Base-by-base conservation (phyloP, 2,329 filamentous ascomycete species). In the Fusarium acutatum region DNA sequence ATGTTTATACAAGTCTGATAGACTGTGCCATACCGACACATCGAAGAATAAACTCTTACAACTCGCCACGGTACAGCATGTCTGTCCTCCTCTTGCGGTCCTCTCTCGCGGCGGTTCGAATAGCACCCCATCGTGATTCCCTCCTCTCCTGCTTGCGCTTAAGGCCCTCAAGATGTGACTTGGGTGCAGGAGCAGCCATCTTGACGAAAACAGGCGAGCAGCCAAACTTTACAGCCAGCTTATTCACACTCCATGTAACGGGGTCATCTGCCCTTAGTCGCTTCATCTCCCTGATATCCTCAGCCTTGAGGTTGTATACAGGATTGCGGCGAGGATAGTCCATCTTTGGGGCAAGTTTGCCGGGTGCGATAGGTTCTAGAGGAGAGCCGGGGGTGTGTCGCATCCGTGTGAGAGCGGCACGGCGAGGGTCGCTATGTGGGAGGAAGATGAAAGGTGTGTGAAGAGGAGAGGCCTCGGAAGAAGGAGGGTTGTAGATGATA, bases 361-460 rank as follows among this genome's bases (percentile, higher is more conserved):
- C 65, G 38, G 67, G 67, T 40, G 72, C 56, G 24, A 72, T 57
- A 26, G 77, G 47, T 7, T 69, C 44, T 3, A 75, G 49, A 13
- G 77, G 57, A 13, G 78, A 79, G 34, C 76, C 62, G 18, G 81
- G 78, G 37, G 78, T 78, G 67, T 80, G 80, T 38, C 89, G 84
- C 44, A 83, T 79, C 22, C 83, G 81, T 44, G 88, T 81, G 79
- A 87, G 85, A 52, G 85, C 84, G 59, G 83, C 81, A 34, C 88
- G 86, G 52, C 88, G 86, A 22, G 88, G 87, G 78, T 90, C 89
- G 73, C 78, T 81, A 57, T 84, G 85, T 60, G 90, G 90, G 35
- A 92, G 86, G 82, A 92, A 92, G 79, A 90, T 88, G 82, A 90
- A 87, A 64, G 90, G 90, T n/a, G 90, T 92, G 82, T 92, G 88